Evolutionary conservation across 1,284 basidiomycete species (phyloP), one percentile per base, ranked within the genome.

Genomic region (Ustilago lituana): DNA sequence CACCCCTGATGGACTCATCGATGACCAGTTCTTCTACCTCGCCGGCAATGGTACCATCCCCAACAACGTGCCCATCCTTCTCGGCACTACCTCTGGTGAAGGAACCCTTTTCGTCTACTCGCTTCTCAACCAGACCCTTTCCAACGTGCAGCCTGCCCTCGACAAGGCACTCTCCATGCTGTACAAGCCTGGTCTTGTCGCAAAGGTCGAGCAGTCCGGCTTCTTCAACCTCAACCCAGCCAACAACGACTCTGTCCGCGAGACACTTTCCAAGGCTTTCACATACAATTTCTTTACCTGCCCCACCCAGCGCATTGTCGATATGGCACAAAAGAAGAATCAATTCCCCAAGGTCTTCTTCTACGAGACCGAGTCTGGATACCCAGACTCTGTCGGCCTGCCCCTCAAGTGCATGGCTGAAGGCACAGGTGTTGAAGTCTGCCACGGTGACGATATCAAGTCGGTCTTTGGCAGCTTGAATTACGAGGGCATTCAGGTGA

Each of bases 221-320:
- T 51, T 51, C 29, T 70, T 70, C 50, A 24, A 47, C 14, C 56
- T 70, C 40, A 33, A 70, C 32, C n/a, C 62, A 2, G 10, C 23
- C 11, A 44, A 51, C 37, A 32, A 12, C 20, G 67, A 70, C 31
- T 51, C 53, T 11, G 67, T 70, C 3, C 51, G 66, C 15, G 48
- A 60, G 27, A 45, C 38, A 3, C 35, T 69, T 1, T 29, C 56
- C 12, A 39, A 53, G 12, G 61, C 56, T 0, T 64, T 69, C 20
- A 69, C 61, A 17, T 64, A 58, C 56, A 69, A 64, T 53, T 64
- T 58, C 32, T 69, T 69, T 51, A 69, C 61, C 14, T 69, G 66
- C 32, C 61, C 66, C 2, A 69, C 66, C 0, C 60, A 69, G 31
- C 43, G 57, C 14, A 63, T 69, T 12, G 31, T 64, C 22, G 27